These are phyloP conservation scores for Ustilago vetiveriae DNA, from an alignment of 1,284 basidiomycete species.

Conservation along the genomic window DNA sequence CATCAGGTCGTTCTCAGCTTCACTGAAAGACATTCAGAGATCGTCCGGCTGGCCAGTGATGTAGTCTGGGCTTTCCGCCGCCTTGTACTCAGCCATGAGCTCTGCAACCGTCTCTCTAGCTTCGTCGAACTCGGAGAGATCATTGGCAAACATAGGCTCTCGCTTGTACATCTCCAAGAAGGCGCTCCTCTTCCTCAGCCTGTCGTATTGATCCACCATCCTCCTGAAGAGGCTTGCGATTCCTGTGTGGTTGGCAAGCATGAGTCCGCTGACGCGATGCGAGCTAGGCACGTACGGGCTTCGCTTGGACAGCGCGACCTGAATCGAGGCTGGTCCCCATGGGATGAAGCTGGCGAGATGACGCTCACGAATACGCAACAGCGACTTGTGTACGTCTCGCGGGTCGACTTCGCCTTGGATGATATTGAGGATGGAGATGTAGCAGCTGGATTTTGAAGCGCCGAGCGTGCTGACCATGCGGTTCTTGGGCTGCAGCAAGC, in stretches of 20 bases:
- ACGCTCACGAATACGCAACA: constrained; percentile 93
- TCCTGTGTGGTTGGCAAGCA: constrained; percentile 98
- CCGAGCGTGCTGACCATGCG: constrained; percentile 91
- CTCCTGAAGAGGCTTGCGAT: constrained; percentile 86
- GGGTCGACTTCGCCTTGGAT: constrained; percentile 97
- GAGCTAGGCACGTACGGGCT: constrained; percentile 88
- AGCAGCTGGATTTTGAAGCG: constrained; percentile 69
- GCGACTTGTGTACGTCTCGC: constrained; percentile 96
- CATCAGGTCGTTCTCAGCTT: too few species aligned
- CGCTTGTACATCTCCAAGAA: constrained; percentile 98
- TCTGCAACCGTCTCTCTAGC: constrained; percentile 63
- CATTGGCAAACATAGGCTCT: constrained; percentile 73
- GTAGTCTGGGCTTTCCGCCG: constrained; percentile 61
- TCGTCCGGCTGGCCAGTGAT: constrained; percentile 47
- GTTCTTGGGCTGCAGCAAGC: constrained; percentile 96
- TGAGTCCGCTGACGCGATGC: constrained; percentile 91
- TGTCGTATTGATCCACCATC: constrained; percentile 94
- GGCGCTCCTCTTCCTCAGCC: constrained; percentile 85
- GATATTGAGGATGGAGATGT: constrained; percentile 97
- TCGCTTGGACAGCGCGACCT: constrained; percentile 91
- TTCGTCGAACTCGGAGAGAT: constrained; percentile 63
- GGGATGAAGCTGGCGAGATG: constrained; percentile 98
- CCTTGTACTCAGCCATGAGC: constrained; percentile 65
- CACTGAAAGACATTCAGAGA: constrained; percentile 10
- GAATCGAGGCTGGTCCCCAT: constrained; percentile 98